These are phyloP conservation scores for Tolypocladium inflatum DNA, from an alignment of 2,329 filamentous ascomycete genomes.

Conservation along the genomic window DNA sequence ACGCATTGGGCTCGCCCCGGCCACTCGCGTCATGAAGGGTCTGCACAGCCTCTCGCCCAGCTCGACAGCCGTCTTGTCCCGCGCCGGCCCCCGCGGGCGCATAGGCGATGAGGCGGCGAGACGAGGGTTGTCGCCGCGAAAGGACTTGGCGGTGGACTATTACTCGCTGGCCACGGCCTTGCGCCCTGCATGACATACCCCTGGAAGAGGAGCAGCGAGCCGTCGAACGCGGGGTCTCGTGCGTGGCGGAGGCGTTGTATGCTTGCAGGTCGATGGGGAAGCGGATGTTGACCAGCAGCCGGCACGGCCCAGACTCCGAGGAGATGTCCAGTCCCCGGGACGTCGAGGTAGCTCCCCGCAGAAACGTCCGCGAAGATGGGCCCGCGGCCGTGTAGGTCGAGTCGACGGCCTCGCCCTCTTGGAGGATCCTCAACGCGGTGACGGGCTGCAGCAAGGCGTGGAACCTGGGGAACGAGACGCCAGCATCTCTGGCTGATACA, in stretches of 20 bases:
- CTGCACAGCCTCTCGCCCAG: background rate
- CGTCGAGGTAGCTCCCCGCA: background rate
- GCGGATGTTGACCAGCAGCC: background rate
- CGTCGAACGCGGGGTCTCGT: background rate
- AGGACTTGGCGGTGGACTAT: background rate
- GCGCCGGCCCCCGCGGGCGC: background rate
- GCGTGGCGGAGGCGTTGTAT: background rate
- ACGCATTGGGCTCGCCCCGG: too few species aligned
- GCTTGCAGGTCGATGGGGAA: background rate
- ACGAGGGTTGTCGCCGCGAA: background rate
- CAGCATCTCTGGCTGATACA: background rate
- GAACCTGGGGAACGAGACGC: background rate
- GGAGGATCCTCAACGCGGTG: background rate
- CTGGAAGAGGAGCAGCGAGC: background rate
- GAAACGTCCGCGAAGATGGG: background rate
- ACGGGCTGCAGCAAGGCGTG: background rate
- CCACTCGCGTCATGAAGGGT: background rate
- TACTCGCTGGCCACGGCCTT: background rate
- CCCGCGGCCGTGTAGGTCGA: background rate
- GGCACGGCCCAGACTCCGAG: too few species aligned
- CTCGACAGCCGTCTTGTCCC: background rate
- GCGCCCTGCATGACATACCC: too few species aligned
- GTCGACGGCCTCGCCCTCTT: background rate
- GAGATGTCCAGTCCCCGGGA: background rate
- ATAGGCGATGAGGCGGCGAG: background rate